Conservation (phyloP, 2,329 filamentous ascomycete genomes). For the Xylariaceae sp. region DNA sequence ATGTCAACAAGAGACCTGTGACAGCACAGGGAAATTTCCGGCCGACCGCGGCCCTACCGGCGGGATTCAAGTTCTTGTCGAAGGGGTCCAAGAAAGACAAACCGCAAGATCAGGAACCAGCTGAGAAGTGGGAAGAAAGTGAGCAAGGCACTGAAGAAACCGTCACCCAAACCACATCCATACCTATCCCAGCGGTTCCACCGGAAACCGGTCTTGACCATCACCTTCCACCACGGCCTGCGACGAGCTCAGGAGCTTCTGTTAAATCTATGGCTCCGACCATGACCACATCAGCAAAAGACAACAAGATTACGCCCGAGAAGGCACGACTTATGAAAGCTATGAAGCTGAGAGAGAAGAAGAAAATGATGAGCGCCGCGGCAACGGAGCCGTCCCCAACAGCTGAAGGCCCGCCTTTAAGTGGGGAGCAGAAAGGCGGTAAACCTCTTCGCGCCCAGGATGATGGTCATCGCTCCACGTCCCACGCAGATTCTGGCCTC, state of each 20-base stretch:
- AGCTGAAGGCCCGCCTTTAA: slow-evolving; percentile 24
- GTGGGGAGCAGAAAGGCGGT: slow-evolving; percentile 27
- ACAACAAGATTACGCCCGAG: slow-evolving; percentile 74
- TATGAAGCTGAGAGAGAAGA: slow-evolving; percentile 84
- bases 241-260: slow-evolving; percentile 50
- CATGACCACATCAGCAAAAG: slow-evolving; percentile 42
- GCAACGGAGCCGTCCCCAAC: slow-evolving; percentile 29
- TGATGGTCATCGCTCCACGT: slow-evolving; percentile 42
- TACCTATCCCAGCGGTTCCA: slow-evolving; percentile 39
- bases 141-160: slow-evolving; percentile 41
- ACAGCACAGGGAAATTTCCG: slow-evolving; percentile 62
- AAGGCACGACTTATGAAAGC: slow-evolving; percentile 94
- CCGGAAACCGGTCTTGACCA: slow-evolving; percentile 37
- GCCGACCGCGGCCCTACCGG: slow-evolving; percentile 77
- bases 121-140: slow-evolving; percentile 37
- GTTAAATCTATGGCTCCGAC: slow-evolving; percentile 47
- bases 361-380: slow-evolving; percentile 51
- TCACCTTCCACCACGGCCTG: slow-evolving; percentile 44
- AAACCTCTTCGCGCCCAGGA: slow-evolving; percentile 32
- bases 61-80: slow-evolving; percentile 72
- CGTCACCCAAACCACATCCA: slow-evolving; percentile 41
- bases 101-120: slow-evolving; percentile 34
- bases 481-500: slow-evolving; percentile 58
- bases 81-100: slow-evolving; percentile 59
- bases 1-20: slow-evolving; percentile 63